Percentiles rank a stretch among this genome's conserved stretches.
These are phyloP conservation scores for Starmerella ratchasimensis DNA, from an alignment of 805 yeast species.

Conservation along the genomic window DNA sequence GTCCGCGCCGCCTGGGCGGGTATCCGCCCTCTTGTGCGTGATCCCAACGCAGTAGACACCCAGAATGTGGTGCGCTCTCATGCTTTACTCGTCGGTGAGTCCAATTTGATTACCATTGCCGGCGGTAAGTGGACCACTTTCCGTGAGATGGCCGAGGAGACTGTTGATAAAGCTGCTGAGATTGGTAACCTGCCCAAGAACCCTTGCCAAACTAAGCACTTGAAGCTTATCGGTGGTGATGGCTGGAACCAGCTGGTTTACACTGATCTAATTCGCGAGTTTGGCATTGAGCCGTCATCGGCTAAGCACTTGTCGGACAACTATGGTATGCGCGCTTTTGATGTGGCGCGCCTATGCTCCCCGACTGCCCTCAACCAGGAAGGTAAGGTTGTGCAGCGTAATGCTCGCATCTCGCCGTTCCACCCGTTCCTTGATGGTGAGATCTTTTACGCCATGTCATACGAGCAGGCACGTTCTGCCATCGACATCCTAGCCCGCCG, in stretches of 20 bases:
- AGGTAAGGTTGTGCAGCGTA: constrained; percentile 36
- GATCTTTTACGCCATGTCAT: constrained; percentile 60
- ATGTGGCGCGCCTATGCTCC: constrained; percentile 45
- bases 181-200: constrained; percentile 24
- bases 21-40: constrained; percentile 84
- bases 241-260: constrained; percentile 59
- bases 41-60: constrained; percentile 47
- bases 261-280: constrained; percentile 69
- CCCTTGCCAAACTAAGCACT: constrained; percentile 37
- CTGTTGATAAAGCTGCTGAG: constrained; percentile 55
- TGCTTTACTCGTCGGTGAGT: constrained; percentile 53
- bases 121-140: constrained; percentile 99
- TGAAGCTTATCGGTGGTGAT: constrained; percentile 67
- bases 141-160: constrained; percentile 94
- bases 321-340: constrained; percentile 73
- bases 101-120: constrained; percentile 74
- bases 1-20: constrained; percentile 96
- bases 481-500: constrained; percentile 85
- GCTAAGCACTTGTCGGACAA: constrained; percentile 73
- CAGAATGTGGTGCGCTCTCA: constrained; percentile 88
- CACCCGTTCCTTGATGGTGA: constrained; percentile 84
- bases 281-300: constrained; percentile 53
- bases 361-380: constrained; percentile 24
- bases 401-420: constrained; percentile 19
- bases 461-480: constrained; percentile 81